Evolutionary conservation across 106 monocot genomes (phyloP).

Genomic region (Apostasia ramifera): DNA sequence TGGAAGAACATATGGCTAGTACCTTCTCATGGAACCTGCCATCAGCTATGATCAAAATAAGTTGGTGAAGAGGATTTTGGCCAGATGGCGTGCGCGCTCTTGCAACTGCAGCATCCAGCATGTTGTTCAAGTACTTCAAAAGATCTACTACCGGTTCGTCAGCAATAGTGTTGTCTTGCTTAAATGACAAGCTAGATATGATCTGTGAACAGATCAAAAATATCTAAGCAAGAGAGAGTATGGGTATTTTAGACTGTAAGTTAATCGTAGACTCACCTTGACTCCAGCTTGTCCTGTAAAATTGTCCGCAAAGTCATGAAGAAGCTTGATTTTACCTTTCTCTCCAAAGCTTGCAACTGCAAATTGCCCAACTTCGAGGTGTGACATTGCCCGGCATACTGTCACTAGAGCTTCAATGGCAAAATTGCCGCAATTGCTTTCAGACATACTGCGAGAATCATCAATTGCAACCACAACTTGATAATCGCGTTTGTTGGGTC

Average conservation of each 20-base stretch:
- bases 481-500: constrained; percentile 86
- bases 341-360: constrained; percentile 85
- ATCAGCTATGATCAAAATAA: constrained; percentile 84
- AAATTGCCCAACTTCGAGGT: constrained; percentile 86
- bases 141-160: constrained; percentile 83
- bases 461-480: constrained; percentile 91
- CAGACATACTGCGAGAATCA: constrained; percentile 94
- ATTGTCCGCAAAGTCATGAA: constrained; percentile 81
- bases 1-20: not conserved
- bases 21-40: constrained; percentile 85
- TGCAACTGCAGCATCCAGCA: constrained; percentile 77
- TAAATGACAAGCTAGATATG: constrained; percentile 80
- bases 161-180: constrained; percentile 78
- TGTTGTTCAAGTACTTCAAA: constrained; percentile 61
- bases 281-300: constrained; percentile 74
- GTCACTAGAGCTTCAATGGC: constrained; percentile 80
- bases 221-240: not conserved
- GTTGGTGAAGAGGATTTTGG: constrained; percentile 73
- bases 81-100: constrained; percentile 82
- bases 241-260: not conserved
- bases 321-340: constrained; percentile 63
- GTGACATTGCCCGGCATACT: constrained; percentile 91
- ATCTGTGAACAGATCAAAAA: constrained; percentile 37
- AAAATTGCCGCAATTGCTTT: constrained; percentile 55
- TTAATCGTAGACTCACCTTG: constrained; percentile 28